Conservation (phyloP, 768 basidiomycete species). For the Lentinula raphanica region DNA sequence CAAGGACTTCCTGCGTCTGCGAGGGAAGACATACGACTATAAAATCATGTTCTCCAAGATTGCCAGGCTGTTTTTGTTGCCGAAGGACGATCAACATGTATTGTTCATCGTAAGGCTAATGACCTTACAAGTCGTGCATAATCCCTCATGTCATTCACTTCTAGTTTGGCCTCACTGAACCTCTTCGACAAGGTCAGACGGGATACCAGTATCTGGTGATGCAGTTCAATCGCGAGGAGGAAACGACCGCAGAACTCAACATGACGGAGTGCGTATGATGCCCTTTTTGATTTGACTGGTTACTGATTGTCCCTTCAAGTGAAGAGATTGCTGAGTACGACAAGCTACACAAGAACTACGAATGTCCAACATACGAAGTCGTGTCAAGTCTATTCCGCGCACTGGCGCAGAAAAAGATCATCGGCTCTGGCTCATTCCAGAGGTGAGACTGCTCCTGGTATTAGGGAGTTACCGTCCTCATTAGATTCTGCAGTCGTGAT, state of each 20-base stretch:
- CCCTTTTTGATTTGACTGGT: slow-evolving; percentile 24
- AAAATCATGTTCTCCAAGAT: slow-evolving; percentile 90
- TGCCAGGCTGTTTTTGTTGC: slow-evolving; percentile 83
- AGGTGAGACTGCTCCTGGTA: slow-evolving; percentile 43
- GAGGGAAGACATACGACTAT: slow-evolving; percentile 99
- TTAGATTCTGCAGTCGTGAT: slow-evolving; percentile 51
- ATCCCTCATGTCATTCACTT: slow-evolving; percentile 2
- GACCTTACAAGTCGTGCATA: background rate
- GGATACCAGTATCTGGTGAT: slow-evolving; percentile 97
- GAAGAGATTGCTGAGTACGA: slow-evolving; percentile 78
- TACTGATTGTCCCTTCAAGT: slow-evolving; percentile 19
- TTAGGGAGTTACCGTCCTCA: background rate
- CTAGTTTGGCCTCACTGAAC: slow-evolving; percentile 85
- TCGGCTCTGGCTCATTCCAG: slow-evolving; percentile 80
- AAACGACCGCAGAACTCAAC: slow-evolving; percentile 92
- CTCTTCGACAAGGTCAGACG: slow-evolving; percentile 97
- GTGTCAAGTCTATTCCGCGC: slow-evolving; percentile 92
- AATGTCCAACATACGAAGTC: slow-evolving; percentile 92
- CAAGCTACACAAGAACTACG: slow-evolving; percentile 87
- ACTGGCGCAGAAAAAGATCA: slow-evolving; percentile 86
- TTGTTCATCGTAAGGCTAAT: slow-evolving; percentile 83
- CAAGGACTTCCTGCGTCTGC: slow-evolving; percentile 85
- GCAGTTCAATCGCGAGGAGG: slow-evolving; percentile 96
- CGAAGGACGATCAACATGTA: slow-evolving; percentile 94
- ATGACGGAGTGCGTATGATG: slow-evolving; percentile 62